Evolutionary conservation across 2,329 filamentous ascomycete genomes (phyloP).

Genomic region (Fusarium transvaalense): DNA sequence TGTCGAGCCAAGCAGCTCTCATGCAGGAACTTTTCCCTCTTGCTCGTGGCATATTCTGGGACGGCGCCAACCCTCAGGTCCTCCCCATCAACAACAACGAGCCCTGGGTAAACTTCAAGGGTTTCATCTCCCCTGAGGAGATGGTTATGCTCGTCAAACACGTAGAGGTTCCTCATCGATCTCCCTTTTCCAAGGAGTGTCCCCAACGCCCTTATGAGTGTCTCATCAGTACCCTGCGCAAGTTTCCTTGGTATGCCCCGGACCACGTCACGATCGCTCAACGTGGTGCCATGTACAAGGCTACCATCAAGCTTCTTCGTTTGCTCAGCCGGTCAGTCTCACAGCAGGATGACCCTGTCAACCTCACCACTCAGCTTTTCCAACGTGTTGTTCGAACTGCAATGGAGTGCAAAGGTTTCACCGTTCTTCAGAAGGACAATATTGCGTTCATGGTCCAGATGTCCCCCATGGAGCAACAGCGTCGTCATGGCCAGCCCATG

Average conservation of each 20-base stretch:
- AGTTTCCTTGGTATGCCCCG: constrained; percentile 73
- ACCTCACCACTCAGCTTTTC: constrained; percentile 66
- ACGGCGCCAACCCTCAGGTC: constrained; percentile 59
- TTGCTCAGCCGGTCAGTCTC: constrained; percentile 60
- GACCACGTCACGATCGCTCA: constrained; percentile 69
- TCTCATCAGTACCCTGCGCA: constrained; percentile 72
- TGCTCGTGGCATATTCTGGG: constrained; percentile 68
- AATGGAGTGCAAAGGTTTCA: constrained; percentile 72
- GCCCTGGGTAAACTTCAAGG: constrained; percentile 67
- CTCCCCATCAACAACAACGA: constrained; percentile 52
- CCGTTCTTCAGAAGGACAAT: constrained; percentile 70
- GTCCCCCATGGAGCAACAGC: constrained; percentile 51
- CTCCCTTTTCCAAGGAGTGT: constrained; percentile 70
- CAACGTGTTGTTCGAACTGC: constrained; percentile 65
- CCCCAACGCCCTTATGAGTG: constrained; percentile 75
- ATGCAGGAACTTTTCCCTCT: constrained; percentile 74
- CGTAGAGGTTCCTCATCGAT: constrained; percentile 71
- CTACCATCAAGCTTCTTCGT: constrained; percentile 62
- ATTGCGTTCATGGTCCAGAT: constrained; percentile 61
- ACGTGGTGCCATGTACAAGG: constrained; percentile 65
- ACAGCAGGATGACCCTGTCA: constrained; percentile 55
- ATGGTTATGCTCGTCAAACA: constrained; percentile 74
- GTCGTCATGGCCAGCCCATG: constrained; percentile 61
- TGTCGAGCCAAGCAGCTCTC: constrained; percentile 67
- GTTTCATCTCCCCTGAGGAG: constrained; percentile 72